Conservation (phyloP, 2,329 filamentous ascomycete species). For the Aspergillus viridinutans region DNA sequence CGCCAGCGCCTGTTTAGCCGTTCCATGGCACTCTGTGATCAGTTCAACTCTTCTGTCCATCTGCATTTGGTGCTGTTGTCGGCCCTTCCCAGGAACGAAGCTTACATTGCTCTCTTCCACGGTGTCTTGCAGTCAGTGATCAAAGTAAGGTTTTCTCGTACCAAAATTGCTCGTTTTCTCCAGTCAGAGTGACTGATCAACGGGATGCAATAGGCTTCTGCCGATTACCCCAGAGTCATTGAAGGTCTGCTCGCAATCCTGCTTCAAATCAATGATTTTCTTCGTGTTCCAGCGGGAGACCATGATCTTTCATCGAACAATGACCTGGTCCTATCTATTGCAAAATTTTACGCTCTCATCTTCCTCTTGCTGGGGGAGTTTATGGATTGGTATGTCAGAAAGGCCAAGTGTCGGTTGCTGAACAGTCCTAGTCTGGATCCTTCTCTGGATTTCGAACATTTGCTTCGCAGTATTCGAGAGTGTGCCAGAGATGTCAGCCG, state of each 20-base stretch:
- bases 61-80: constrained; percentile 24
- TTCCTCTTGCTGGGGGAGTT: constrained; percentile 36
- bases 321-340: constrained; percentile 18
- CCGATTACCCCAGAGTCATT: constrained; percentile 32
- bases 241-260: constrained; percentile 32
- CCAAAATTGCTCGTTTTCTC: background rate
- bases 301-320: constrained; percentile 4
- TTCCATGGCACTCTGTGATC: constrained; percentile 24
- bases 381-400: constrained; percentile 36
- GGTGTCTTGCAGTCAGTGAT: constrained; percentile 34
- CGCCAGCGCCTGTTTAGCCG: constrained; percentile 23
- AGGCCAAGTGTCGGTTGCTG: constrained; percentile 31
- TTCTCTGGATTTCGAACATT: constrained; percentile 29
- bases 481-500: constrained; percentile 18
- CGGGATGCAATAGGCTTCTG: constrained; percentile 25
- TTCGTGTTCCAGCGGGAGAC: constrained; percentile 13
- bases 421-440: constrained; percentile 33
- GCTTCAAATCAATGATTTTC: constrained; percentile 30
- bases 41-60: constrained; percentile 26
- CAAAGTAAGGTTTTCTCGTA: constrained; percentile 24
- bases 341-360: constrained; percentile 30
- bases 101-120: constrained; percentile 32
- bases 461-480: constrained; percentile 29
- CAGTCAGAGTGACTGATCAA: constrained; percentile 2
- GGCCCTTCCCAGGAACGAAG: constrained; percentile 23